Conservation (phyloP, 441 rosid genomes). For the Biscutella laevigata region DNA sequence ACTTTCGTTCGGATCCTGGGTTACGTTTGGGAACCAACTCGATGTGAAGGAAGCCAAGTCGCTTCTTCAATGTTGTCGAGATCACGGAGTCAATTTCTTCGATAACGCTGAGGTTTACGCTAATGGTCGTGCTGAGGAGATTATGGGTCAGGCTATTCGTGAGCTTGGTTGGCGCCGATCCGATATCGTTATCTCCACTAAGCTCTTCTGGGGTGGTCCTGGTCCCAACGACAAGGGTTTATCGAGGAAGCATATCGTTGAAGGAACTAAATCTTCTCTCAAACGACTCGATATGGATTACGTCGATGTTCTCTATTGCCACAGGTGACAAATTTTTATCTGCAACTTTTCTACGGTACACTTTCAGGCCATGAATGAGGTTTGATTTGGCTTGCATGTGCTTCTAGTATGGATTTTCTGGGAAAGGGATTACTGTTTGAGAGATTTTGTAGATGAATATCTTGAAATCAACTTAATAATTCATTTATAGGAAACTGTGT, state of each 20-base stretch:
- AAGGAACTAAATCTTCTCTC: constrained; percentile 87
- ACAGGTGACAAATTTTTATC: constrained; percentile 37
- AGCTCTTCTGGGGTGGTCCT: constrained; percentile 97
- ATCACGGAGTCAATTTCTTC: constrained; percentile 88
- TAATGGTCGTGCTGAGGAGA: constrained; percentile 91
- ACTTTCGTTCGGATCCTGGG: constrained; percentile 87
- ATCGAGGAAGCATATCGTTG: constrained; percentile 80
- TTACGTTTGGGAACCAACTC: constrained; percentile 86
- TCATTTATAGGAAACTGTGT: too few relatives aligned
- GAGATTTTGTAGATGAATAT: not conserved
- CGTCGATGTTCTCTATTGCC: constrained; percentile 80
- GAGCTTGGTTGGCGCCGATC: constrained; percentile 95
- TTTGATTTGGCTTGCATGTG: not conserved
- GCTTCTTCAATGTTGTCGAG: constrained; percentile 79
- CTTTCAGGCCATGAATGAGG: not conserved
- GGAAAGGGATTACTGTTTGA: not conserved
- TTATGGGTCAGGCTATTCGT: constrained; percentile 95
- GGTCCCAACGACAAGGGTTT: constrained; percentile 90
- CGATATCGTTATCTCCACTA: constrained; percentile 77
- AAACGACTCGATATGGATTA: constrained; percentile 92
- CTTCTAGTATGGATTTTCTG: not conserved
- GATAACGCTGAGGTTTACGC: constrained; percentile 99
- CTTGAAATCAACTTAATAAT: not conserved
- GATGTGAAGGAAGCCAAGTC: constrained; percentile 94
- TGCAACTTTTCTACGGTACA: not conserved